phyloP scores from a whole-genome alignment of 306 rosid species.

The Trifolium repens region DNA sequence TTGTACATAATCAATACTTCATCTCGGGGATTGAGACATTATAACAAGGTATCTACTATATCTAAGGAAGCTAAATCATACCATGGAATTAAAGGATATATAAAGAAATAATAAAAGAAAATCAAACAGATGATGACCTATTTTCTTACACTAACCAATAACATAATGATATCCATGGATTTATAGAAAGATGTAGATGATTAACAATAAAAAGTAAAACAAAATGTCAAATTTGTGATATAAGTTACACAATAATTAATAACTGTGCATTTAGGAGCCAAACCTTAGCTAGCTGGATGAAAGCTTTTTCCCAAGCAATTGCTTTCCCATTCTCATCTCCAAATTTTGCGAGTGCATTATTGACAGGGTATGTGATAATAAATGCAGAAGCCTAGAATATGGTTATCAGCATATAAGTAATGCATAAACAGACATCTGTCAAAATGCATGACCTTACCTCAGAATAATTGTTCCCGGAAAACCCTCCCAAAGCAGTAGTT shows the following conservation, averaged over 20 bases:
- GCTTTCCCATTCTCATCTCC: conserved; percentile 88
- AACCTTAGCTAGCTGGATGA: conserved; percentile 84
- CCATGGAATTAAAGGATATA: conserved; percentile 5
- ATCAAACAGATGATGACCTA: conserved; percentile 9
- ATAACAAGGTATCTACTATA: not conserved
- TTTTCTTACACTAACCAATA: conserved; percentile 19
- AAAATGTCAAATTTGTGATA: conserved; percentile 35
- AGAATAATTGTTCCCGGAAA: conserved; percentile 81
- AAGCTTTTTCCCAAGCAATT: conserved; percentile 88
- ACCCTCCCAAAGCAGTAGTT: conserved; percentile 90
- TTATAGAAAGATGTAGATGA: conserved; percentile 22
- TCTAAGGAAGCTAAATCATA: not conserved
- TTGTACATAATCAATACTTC: not conserved
- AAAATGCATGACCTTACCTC: conserved; percentile 63
- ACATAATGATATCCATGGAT: conserved; percentile 20
- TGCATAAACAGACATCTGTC: conserved; percentile 32
- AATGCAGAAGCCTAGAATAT: conserved; percentile 90
- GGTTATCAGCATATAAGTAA: conserved; percentile 43
- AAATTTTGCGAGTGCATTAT: conserved; percentile 71
- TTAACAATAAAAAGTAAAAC: conserved; percentile 19
- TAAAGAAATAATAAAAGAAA: not conserved
- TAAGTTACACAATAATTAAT: conserved; percentile 37
- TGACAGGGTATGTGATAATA: conserved; percentile 86
- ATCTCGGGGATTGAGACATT: not conserved
- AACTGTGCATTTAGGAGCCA: conserved; percentile 41